Evolutionary conservation across 1,284 basidiomycete species (phyloP), one percentile per base, ranked within the genome.

Genomic region (Xanthoconium separans): DNA sequence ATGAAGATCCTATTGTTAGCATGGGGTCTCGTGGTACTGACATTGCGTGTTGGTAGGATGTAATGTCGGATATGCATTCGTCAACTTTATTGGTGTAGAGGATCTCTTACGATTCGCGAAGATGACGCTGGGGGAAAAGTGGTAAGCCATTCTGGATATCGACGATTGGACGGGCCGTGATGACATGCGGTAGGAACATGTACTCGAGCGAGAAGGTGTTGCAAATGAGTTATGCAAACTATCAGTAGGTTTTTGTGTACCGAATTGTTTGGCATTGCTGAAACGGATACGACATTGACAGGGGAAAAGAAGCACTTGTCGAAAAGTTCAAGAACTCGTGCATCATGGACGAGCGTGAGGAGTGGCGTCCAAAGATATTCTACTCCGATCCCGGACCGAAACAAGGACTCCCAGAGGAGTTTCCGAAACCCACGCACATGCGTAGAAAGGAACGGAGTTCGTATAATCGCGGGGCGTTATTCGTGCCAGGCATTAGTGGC

Each of bases 21-120:
- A n/a, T 20, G 43, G 27, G 8, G 36, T 46, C 47, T 50, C 49
- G 20, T 45, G 29, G n/a, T 13, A 27, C 46, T 70, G 44, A 72
- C 42, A n/a, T 47, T 34, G 12, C 13, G 24, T 41, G 15, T 33
- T 51, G 51, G n/a, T 53, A 89, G 86, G 86, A 10, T 92, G 88
- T 67, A 93, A 93, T 65, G 89, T 93, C 64, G 90, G 91, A 56
- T 93, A 91, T 66, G 88, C 88, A 22, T 92, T 92, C 58, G 90
- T 93, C 57, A 94, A 93, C 71, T 94, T 94, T 62, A 89, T 92
- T 60, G 76, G 76, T 4, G 85, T 91, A 20, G 73, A 86, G 58
- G 89, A 91, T 65, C 77, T 95, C 43, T 72, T 92, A 58, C 72
- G 69, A 36, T 95, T 95, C 66, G 89, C 89, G 12, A 83, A 81